Conservation (phyloP, 1,284 basidiomycete genomes). For the Peniophora sp. region DNA sequence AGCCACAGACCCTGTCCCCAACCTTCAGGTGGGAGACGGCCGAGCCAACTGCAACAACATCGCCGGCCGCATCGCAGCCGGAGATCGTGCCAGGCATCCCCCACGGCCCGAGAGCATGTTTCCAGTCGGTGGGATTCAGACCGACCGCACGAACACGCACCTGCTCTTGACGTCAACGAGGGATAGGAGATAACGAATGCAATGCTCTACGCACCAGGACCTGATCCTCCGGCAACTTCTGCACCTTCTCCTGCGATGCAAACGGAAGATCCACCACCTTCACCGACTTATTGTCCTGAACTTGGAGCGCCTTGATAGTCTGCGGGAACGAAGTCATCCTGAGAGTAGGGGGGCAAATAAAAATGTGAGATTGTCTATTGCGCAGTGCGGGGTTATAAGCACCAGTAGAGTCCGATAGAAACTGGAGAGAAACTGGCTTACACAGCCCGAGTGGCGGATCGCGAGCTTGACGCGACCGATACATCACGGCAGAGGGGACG, state of each 20-base stretch:
- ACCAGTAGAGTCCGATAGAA: background rate
- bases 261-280: background rate
- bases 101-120: background rate
- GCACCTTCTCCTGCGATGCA: background rate
- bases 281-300: background rate
- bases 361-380: background rate
- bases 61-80: conserved; percentile 39
- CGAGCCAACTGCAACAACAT: conserved; percentile 27
- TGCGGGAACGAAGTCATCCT: background rate
- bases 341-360: background rate
- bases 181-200: background rate
- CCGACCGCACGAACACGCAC: background rate
- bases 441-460: background rate
- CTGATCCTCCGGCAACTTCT: background rate
- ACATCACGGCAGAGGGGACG: too few species aligned
- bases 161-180: background rate
- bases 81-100: conserved; percentile 12
- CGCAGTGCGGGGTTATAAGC: background rate
- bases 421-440: background rate
- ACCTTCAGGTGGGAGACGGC: conserved; percentile 21
- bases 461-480: background rate
- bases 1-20: conserved; percentile 37
- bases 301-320: background rate
- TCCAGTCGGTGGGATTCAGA: conserved; percentile 1
- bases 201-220: background rate